Conservation (phyloP, 495 filamentous ascomycete species). For the Daldinia bambusicola region DNA sequence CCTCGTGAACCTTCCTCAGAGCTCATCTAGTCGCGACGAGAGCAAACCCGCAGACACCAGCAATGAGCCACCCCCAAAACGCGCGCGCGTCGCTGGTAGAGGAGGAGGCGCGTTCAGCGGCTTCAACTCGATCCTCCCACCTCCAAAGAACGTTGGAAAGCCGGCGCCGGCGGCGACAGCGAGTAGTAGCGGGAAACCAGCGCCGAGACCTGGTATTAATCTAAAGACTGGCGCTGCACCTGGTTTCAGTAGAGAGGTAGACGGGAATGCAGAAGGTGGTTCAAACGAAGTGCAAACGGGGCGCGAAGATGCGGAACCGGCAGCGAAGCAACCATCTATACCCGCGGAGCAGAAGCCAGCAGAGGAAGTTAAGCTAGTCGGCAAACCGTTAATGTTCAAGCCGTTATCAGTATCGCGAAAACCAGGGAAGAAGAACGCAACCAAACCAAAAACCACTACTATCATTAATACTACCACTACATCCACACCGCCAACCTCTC, state of each 20-base stretch:
- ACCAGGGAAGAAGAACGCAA: slow-evolving; percentile 70
- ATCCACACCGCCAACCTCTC: slow-evolving; percentile 17
- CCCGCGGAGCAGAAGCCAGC: slow-evolving; percentile 60
- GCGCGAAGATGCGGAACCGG: slow-evolving; percentile 35
- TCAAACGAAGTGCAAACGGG: slow-evolving; percentile 25
- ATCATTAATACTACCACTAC: slow-evolving; percentile 7
- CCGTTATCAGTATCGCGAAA: slow-evolving; percentile 82
- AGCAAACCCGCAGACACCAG: slow-evolving; percentile 30
- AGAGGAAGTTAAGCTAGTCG: slow-evolving; percentile 72
- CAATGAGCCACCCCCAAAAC: slow-evolving; percentile 75
- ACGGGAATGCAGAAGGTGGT: slow-evolving; percentile 42
- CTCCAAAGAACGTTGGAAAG: slow-evolving; percentile 73
- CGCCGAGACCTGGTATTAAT: slow-evolving; percentile 64
- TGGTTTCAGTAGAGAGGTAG: slow-evolving; percentile 73
- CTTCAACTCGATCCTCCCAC: slow-evolving; percentile 88
- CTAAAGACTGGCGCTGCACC: slow-evolving; percentile 83
- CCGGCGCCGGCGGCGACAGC: slow-evolving; percentile 41
- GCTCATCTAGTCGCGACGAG: slow-evolving; percentile 51
- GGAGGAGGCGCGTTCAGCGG: slow-evolving; percentile 68
- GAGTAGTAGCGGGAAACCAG: slow-evolving; percentile 49
- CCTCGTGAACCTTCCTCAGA: slow-evolving; percentile 73
- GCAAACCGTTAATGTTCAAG: slow-evolving; percentile 86
- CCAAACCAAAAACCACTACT: slow-evolving; percentile 29
- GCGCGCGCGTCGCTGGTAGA: slow-evolving; percentile 61
- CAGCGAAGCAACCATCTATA: slow-evolving; percentile 51